Evolutionary conservation across 495 filamentous ascomycete genomes (phyloP), one percentile per base, ranked within the genome.

Genomic region (Neurospora sp.): DNA sequence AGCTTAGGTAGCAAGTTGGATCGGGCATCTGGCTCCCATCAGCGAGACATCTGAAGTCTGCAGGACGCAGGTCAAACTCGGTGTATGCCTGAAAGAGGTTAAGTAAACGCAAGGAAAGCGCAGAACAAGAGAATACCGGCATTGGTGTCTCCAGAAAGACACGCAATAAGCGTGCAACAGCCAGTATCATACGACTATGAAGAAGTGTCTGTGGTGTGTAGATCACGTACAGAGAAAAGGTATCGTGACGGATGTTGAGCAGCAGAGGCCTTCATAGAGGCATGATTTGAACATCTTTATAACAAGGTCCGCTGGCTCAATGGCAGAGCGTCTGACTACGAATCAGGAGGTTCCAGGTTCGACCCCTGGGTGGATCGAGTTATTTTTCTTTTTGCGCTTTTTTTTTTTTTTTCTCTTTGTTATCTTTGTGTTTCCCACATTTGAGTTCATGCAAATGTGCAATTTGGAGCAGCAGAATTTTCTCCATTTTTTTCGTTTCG

Each of bases 281-380:
- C 6, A 4, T 35, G 3, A 65, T 18, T 27, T 2, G 2, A 1
- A 2, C 14, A 1, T 6, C 1, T 2, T 14, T 9, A 0, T 0
- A 35, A 61, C 14, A 65, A 65, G 53, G 53, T 65, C 53, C 53
- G 53, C 53, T 65, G 53, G 53, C 53, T 65, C 53, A 65, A 65
- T 65, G 53, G 53, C 53, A 65, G 53, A 65, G 53, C 53, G 53
- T 61, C 53, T 61, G 53, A 61, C 53, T 61, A 61, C 53, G 53
- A 61, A 61, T 61, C 53, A 61, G 53, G 53, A 61, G 53, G 53
- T 61, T 61, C 53, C 53, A 61, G 53, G 53, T 61, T 61, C 53
- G 53, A 61, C 53, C 53, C 53, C 53, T 61, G 53, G 48, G 53
- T 61, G 53, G 53, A 61, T 61, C 53, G 53, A 61, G 46, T 53